Percentiles rank a stretch among this genome's conserved stretches.
Evolutionary conservation across 306 rosid genomes (phyloP).

Genomic region (Cucurbita argyrosperma): DNA sequence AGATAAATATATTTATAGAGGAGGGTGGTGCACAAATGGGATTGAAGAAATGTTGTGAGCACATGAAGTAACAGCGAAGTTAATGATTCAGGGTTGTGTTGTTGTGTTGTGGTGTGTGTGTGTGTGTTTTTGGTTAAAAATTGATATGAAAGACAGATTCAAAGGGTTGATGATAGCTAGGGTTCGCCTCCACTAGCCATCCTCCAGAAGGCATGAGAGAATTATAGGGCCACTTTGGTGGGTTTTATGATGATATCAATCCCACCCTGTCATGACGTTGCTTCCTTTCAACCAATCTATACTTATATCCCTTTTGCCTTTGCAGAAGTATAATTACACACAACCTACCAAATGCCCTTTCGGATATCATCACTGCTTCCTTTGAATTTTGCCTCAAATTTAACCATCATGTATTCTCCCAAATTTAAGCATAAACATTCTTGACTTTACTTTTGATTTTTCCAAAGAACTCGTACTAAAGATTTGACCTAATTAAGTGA

Average conservation of each 20-base stretch:
- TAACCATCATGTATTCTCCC: not conserved
- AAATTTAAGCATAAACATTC: not conserved
- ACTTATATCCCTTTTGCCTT: not conserved
- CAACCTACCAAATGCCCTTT: not conserved
- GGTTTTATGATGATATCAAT: conserved; percentile 8
- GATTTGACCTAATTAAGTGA: too few species aligned
- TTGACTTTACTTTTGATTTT: too few species aligned
- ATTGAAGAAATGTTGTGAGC: not conserved
- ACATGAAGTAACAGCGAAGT: not conserved
- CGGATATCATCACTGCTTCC: not conserved
- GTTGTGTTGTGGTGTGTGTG: not conserved
- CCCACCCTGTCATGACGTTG: conserved; percentile 5
- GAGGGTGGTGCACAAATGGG: too few species aligned
- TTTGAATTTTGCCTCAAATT: not conserved
- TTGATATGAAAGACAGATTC: not conserved
- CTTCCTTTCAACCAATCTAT: not conserved
- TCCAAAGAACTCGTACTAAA: too few species aligned
- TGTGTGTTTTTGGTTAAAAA: not conserved
- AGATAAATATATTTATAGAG: too few species aligned
- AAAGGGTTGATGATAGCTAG: conserved; percentile 3
- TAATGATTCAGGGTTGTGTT: conserved; percentile 2
- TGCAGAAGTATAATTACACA: not conserved
- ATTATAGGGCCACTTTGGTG: not conserved
- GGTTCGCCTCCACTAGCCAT: not conserved
- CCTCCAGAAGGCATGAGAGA: not conserved